phyloP scores from a whole-genome alignment of 805 yeast genomes.

The Citeromyces nyonsensis region DNA sequence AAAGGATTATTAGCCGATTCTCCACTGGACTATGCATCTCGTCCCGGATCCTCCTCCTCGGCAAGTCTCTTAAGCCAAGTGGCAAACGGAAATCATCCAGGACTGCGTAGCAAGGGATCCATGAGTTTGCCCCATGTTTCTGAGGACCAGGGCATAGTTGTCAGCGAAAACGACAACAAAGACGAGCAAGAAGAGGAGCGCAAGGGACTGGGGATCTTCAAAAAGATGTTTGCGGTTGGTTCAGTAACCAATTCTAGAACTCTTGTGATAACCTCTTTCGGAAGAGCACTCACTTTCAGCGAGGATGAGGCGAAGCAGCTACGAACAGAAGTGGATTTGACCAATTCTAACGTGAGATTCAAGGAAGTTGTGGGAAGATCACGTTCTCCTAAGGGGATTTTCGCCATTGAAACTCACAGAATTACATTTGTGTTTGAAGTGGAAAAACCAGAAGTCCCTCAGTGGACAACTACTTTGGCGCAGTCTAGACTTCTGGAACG shows the following conservation, averaged over 20 bases:
- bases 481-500: conserved; percentile 29
- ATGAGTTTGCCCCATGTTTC: conserved; percentile 1
- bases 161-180: conserved; percentile 6
- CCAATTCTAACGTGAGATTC: conserved; percentile 33
- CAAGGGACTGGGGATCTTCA: conserved; percentile 7
- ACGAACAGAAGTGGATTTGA: conserved; percentile 36
- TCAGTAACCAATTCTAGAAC: conserved; percentile 25
- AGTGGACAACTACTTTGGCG: conserved; percentile 44
- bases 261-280: conserved; percentile 43
- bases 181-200: conserved; percentile 4
- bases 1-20: conserved; percentile 44
- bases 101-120: conserved; percentile 17
- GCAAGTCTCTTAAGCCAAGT: conserved; percentile 22
- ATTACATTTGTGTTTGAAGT: conserved; percentile 43
- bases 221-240: conserved; percentile 11
- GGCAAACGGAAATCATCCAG: conserved; percentile 25
- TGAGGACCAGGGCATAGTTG: too few species aligned
- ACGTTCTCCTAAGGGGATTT: conserved; percentile 21
- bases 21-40: conserved; percentile 32
- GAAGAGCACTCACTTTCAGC: conserved; percentile 42
- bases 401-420: conserved; percentile 41
- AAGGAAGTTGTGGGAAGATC: conserved; percentile 38
- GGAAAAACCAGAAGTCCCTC: conserved; percentile 28
- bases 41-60: conserved; percentile 11
- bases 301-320: conserved; percentile 20